Evolutionary conservation across 225 moss, liverwort and hornwort genomes (phyloP), one percentile per base, ranked within the genome.

Genomic region (Climacium dendroides): DNA sequence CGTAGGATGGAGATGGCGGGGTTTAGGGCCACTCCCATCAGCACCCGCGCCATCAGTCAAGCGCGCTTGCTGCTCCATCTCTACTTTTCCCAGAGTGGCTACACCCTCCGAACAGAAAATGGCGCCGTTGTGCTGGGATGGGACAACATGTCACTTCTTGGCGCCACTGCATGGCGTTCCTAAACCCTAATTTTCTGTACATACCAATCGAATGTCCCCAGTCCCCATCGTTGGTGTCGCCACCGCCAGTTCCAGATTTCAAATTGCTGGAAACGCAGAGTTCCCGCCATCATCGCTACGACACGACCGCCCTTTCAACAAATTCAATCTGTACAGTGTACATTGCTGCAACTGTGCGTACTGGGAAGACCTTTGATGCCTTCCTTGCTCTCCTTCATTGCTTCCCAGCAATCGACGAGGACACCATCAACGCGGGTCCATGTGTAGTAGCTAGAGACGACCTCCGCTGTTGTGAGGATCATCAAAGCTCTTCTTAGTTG

Each of bases 81-180:
- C 26, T 99, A 99, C 88, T 99, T 95, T 78, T 69, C 89, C 39
- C 93, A 92, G 37, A 92, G 88, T 78, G 95, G 94, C 34, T 99
- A 93, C 90, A 97, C 97, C 8, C 89, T 99, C 48, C 90, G 90
- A 77, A 89, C 91, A 76, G 95, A 96, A 74, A 89, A 93, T 63
- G 93, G 94, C 35, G 93, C 95, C 58, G 90, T 97, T 18, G 91
- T 95, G 35, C 89, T 97, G 67, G 97, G 97, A 34, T 99, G 97
- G 97, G 94, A 97, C 79, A 97, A 93, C 78, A 94, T 94, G 94
- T 90, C 95, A 47, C 73, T 99, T 76, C 88, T 96, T 71, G 98
- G 97, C 10, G 94, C 95, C 70, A 93, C 94, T 43, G 96, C 97
- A 26, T 99, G 98, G 98, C 88, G 90, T 62, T 77, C 86, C 52